These are phyloP conservation scores for Aspergillus haitiensis DNA, from an alignment of 495 filamentous ascomycete genomes.

Conservation along the genomic window DNA sequence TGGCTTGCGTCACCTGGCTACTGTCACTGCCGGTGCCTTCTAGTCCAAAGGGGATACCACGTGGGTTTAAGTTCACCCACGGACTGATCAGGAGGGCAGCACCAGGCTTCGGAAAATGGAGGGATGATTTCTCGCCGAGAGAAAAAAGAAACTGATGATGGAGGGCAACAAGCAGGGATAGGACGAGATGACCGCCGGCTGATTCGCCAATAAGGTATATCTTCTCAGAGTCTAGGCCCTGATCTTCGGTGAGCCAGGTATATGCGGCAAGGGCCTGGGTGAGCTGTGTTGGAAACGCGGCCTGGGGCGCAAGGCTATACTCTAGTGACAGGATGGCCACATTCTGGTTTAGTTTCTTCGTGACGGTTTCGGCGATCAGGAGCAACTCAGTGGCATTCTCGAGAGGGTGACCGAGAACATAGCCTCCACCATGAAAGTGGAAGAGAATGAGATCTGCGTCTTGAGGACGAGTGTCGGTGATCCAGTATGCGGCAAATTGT, in stretches of 20 bases:
- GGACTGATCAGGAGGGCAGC: slow-evolving; percentile 16
- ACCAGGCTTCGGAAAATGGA: slow-evolving; percentile 8
- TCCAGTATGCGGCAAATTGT: slow-evolving; percentile 13
- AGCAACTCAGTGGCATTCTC: slow-evolving; percentile 17
- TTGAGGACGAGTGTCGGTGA: slow-evolving; percentile 4
- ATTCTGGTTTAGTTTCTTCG: slow-evolving; percentile 5
- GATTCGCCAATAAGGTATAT: slow-evolving; percentile 19
- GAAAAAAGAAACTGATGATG: neutral
- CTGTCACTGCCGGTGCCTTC: neutral
- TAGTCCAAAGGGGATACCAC: neutral
- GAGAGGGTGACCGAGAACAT: slow-evolving; percentile 15
- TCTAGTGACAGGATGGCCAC: slow-evolving; percentile 15
- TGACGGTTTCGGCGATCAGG: slow-evolving; percentile 9
- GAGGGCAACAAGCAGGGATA: slow-evolving; percentile 10
- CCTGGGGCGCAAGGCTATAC: slow-evolving; percentile 13
- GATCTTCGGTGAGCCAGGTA: slow-evolving; percentile 12
- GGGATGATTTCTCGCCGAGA: neutral
- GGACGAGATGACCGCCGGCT: slow-evolving; percentile 14
- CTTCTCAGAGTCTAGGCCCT: slow-evolving; percentile 1
- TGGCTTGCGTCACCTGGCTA: neutral
- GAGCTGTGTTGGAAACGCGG: slow-evolving; percentile 17
- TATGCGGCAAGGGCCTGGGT: slow-evolving; percentile 12
- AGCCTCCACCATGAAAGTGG: slow-evolving; percentile 17
- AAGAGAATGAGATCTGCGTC: slow-evolving; percentile 16
- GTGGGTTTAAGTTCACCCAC: slow-evolving; percentile 14